Conservation (phyloP, 345 rosid genomes). For the Acer yangbiense region DNA sequence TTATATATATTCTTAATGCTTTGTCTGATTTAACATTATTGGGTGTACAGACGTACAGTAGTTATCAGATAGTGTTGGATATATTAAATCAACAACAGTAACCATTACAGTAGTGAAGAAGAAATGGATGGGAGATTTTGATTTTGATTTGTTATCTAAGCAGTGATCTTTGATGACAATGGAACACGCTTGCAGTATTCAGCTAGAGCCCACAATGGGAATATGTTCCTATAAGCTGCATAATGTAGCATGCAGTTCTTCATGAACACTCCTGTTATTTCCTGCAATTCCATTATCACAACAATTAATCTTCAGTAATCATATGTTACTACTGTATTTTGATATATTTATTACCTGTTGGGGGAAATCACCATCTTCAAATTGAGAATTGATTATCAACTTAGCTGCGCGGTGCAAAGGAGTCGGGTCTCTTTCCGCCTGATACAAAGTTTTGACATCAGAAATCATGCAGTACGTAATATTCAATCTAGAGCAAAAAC, state of each 20-base stretch:
- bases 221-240: neutral
- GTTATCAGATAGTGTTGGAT: too few species aligned
- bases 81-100: too few species aligned
- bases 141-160: too few species aligned
- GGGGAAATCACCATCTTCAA: slow-evolving; percentile 70
- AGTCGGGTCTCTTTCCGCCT: slow-evolving; percentile 58
- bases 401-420: slow-evolving; percentile 70
- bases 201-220: slow-evolving; percentile 1
- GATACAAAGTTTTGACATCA: neutral
- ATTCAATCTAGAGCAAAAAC: neutral
- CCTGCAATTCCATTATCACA: too few species aligned
- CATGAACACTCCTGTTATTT: neutral
- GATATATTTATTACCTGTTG: slow-evolving; percentile 38
- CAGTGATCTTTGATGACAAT: neutral
- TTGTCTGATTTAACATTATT: too few species aligned
- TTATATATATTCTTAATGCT: too few species aligned
- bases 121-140: too few species aligned
- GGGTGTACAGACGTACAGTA: too few species aligned
- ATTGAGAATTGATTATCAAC: slow-evolving; percentile 63
- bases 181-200: neutral
- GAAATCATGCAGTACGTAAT: too few species aligned
- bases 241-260: neutral
- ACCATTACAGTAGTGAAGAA: too few species aligned
- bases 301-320: too few species aligned
- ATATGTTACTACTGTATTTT: too few species aligned